These are phyloP conservation scores for Aschersonia sp. DNA, from an alignment of 2,329 filamentous ascomycete species.

Conservation along the genomic window DNA sequence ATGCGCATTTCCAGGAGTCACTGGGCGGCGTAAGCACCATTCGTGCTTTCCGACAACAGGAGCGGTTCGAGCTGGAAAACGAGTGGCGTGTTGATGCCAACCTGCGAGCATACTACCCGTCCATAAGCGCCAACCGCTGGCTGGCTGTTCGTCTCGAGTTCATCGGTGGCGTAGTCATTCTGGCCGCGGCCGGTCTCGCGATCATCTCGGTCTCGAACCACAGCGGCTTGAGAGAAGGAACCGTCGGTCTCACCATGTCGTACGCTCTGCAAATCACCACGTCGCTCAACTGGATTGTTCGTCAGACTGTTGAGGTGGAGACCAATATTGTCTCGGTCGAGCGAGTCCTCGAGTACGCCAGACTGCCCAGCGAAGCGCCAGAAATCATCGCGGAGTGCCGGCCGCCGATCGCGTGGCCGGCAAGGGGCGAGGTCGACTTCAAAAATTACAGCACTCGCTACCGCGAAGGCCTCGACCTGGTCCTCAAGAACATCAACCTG, in stretches of 20 bases:
- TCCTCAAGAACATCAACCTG: constrained; percentile 83
- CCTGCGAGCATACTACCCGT: constrained; percentile 85
- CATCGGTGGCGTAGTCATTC: constrained; percentile 85
- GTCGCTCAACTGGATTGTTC: constrained; percentile 96
- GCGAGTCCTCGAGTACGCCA: constrained; percentile 89
- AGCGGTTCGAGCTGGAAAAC: constrained; percentile 80
- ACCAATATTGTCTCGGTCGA: constrained; percentile 99
- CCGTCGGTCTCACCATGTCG: constrained; percentile 89
- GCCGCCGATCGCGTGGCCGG: constrained; percentile 82
- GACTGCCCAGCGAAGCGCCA: constrained; percentile 80
- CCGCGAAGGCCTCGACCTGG: constrained; percentile 74
- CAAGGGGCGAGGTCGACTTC: constrained; percentile 77
- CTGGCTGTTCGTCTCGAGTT: constrained; percentile 90
- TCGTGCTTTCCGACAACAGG: constrained; percentile 80
- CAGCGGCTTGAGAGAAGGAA: constrained; percentile 50
- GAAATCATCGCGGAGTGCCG: constrained; percentile 83
- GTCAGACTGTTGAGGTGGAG: constrained; percentile 98
- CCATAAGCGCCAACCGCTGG: constrained; percentile 89
- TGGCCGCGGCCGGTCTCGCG: constrained; percentile 69
- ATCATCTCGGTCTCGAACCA: constrained; percentile 65
- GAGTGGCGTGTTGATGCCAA: constrained; percentile 97
- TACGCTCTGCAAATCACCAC: constrained; percentile 95
- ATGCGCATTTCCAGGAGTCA: constrained; percentile 95
- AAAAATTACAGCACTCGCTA: constrained; percentile 92
- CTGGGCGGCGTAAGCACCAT: constrained; percentile 90